These are phyloP conservation scores for Aureobasidium vineae DNA, from an alignment of 2,329 filamentous ascomycete species.

Conservation along the genomic window DNA sequence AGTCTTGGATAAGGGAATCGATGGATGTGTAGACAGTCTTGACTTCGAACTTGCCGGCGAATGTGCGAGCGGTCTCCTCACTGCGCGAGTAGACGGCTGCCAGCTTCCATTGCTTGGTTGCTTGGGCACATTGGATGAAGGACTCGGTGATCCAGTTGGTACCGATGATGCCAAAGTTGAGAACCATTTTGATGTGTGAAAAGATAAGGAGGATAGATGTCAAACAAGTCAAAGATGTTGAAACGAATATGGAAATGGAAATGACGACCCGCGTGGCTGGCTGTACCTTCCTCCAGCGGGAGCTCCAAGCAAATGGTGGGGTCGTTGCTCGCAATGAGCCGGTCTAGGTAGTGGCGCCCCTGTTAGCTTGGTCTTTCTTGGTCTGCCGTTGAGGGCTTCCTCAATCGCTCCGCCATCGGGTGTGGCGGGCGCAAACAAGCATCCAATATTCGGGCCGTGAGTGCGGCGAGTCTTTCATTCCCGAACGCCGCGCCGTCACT, in stretches of 20 bases:
- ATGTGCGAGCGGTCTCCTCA: constrained; percentile 44
- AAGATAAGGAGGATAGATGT: background rate
- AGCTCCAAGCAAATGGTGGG: constrained; percentile 16
- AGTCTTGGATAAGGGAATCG: constrained; percentile 41
- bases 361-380: background rate
- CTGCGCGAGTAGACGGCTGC: constrained; percentile 50
- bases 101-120: constrained; percentile 47
- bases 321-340: background rate
- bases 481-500: constrained; percentile 14
- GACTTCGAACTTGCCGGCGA: constrained; percentile 44
- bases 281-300: constrained; percentile 24
- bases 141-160: constrained; percentile 53
- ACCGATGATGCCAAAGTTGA: constrained; percentile 50
- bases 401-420: background rate
- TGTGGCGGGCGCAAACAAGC: constrained; percentile 10
- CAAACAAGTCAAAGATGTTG: background rate
- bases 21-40: constrained; percentile 44
- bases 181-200: constrained; percentile 27
- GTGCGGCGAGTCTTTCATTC: constrained; percentile 4
- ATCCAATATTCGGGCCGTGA: constrained; percentile 14
- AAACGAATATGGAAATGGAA: background rate
- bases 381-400: background rate
- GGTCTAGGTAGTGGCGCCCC: background rate
- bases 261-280: constrained; percentile 8
- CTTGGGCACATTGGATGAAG: constrained; percentile 46